Base-by-base conservation (phyloP, 2,329 filamentous ascomycete species). In the Dactylellina haptotyla region DNA sequence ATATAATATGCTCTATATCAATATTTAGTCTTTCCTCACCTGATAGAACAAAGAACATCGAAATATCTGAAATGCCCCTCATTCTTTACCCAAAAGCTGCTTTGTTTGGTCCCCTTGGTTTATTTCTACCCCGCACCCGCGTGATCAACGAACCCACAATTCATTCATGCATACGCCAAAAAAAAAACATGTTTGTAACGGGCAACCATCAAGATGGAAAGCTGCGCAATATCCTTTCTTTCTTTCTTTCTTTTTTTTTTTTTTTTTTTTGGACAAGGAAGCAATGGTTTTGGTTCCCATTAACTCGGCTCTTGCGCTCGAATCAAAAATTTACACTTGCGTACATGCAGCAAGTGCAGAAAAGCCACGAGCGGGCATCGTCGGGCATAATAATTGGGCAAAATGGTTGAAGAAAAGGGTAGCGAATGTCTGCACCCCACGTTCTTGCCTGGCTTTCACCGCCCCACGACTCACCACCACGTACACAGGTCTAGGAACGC, bases 121-220 rank as follows among this genome's bases (percentile, higher is more conserved):
- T 53, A 30, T 41, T 48, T 51, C 51, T 69, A 69, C 64, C 64
- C 64, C 64, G 64, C 64, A 69, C 56, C 64, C 64, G 64, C 64
- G 64, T 69, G 64, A 69, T 62, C 64, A 69, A 46, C 63, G 25
- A 67, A 43, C 14, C 30, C 32, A 23, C 46, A n/a, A 4, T 28
- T 43, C 14, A 14, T 53, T 45, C 53, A 18, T 67, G 63, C 63
- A 67, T 67, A 67, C 59, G 63, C 63, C 53, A 48, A 67, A 58
- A 58, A 58, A 28, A 41, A 30, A 43, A 43, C 20, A 28, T 58
- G 34, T 54, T 20, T 32, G 32, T 12, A 41, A 34, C 37, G 23
- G 25, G 23, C 45, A 30, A 34, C 59, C 26, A 14, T 53, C 32
- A 26, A 28, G 28, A 46, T 20, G 45, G 45, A 4, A 20, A 4